phyloP scores from a whole-genome alignment of 805 yeast species.

The Saccharomycopsis guyanensis region DNA sequence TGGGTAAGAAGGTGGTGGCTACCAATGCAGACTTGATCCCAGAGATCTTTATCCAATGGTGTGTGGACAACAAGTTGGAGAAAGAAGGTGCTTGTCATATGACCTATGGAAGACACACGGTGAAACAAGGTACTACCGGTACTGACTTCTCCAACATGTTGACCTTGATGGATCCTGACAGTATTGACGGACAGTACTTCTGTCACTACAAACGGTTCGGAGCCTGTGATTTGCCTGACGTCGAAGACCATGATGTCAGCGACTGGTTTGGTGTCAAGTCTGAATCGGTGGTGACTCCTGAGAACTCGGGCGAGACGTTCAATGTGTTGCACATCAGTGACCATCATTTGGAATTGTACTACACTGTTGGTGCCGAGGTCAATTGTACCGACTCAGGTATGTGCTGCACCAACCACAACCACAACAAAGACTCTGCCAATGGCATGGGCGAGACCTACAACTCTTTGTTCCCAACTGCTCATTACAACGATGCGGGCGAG shows the following conservation, averaged over 20 bases:
- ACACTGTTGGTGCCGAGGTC: conserved; percentile 47
- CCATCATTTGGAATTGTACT: conserved; percentile 54
- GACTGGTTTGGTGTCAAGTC: conserved; percentile 40
- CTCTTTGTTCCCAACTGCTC: conserved; percentile 27
- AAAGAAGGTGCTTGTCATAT: conserved; percentile 26
- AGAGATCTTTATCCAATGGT: conserved; percentile 36
- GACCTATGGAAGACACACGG: conserved; percentile 33
- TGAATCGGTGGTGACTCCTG: conserved; percentile 37
- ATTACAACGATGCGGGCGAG: conserved; percentile 26
- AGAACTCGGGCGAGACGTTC: conserved; percentile 34
- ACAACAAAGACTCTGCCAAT: conserved; percentile 29
- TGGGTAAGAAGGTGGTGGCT: conserved; percentile 33
- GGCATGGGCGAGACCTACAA: conserved; percentile 6
- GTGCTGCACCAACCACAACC: conserved; percentile 54
- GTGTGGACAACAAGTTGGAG: conserved; percentile 29
- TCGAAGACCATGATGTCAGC: conserved; percentile 41
- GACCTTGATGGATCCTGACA: conserved; percentile 42
- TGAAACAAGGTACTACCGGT: conserved; percentile 31
- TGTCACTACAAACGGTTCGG: conserved; percentile 45
- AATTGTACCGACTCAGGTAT: conserved; percentile 42
- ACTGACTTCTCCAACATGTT: conserved; percentile 45
- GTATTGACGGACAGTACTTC: conserved; percentile 52
- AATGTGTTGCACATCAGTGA: conserved; percentile 62
- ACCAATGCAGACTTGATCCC: conserved; percentile 35
- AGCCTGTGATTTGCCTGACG: conserved; percentile 46